Percentiles rank a stretch among this genome's conserved stretches.
These are phyloP conservation scores for Paraphaeosphaeria sporulosa DNA, from an alignment of 2,329 filamentous ascomycete species.

Conservation along the genomic window DNA sequence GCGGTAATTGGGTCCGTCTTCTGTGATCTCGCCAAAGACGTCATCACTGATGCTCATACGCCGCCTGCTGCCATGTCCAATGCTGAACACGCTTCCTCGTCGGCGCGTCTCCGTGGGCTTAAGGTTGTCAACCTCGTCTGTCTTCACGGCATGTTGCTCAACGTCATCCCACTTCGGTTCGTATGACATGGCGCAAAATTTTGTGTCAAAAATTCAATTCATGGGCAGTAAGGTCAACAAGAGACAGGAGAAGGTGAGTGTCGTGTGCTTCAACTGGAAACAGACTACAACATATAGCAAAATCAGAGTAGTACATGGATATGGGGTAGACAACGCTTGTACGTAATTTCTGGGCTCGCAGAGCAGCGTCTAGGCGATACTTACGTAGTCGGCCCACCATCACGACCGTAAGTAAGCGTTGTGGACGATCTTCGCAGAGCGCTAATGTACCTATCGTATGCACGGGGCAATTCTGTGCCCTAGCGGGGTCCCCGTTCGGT, in stretches of 20 bases:
- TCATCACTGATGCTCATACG: slow-evolving; percentile 13
- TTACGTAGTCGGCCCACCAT: background rate
- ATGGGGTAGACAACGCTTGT: slow-evolving; percentile 11
- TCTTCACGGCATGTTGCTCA: background rate
- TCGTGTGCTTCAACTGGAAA: background rate
- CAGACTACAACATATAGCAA: slow-evolving; percentile 1
- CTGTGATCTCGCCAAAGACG: slow-evolving; percentile 13
- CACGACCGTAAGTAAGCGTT: background rate
- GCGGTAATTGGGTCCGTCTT: slow-evolving; percentile 8
- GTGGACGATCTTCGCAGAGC: slow-evolving; percentile 3
- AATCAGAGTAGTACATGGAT: background rate
- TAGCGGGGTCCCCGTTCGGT: background rate
- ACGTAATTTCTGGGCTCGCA: slow-evolving; percentile 15
- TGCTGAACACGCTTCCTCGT: slow-evolving; percentile 16
- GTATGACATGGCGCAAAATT: slow-evolving; percentile 16
- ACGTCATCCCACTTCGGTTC: slow-evolving; percentile 16
- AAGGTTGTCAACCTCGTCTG: slow-evolving; percentile 6
- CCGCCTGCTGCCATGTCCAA: background rate
- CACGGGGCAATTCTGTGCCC: background rate
- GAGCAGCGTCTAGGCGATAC: background rate
- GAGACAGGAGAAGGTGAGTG: background rate
- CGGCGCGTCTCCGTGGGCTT: slow-evolving; percentile 13
- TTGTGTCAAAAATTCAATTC: too few relatives aligned
- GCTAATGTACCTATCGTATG: slow-evolving; percentile 15
- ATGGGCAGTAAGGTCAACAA: too few relatives aligned